Evolutionary conservation across 139 green algal genomes (phyloP), one percentile per base, ranked within the genome.

Genomic region (Picochlorum costavermella): DNA sequence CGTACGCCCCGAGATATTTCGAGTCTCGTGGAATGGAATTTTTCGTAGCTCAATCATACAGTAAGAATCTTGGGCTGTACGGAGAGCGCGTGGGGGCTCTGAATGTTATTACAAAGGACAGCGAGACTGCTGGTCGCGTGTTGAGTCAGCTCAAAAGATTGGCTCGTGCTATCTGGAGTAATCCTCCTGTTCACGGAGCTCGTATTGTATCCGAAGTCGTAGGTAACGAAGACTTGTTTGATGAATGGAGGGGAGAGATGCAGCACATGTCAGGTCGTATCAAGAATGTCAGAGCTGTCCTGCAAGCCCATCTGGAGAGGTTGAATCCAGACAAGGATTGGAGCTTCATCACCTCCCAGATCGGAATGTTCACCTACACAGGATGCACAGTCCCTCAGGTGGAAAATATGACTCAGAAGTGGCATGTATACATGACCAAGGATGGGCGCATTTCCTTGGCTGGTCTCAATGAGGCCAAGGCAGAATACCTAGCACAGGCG

Each of bases 61-160:
- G 79, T 70, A 97, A 98, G 82, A 99, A 99, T 86, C 82, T 98
- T 55, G 94, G 94, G 4, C 82, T 98, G 60, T 98, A 98, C 74
- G 90, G 72, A 13, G 92, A 99, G 88, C 86, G 94, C 13, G 82
- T 99, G 13, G 94, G 94, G 33, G 90, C 92, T 17, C 67, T 98
- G 46, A 89, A 85, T 64, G 77, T 90, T 11, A 84, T 99, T 51
- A 59, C 80, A n/a, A 63, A 37, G 6, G 74, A 83, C 60, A 63
- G 70, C 3, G 82, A 86, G 17, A 51, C 79, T 29, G 86, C 89
- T n/a, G 79, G 74, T 51, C 68, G 75, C 1, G 82, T 89, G 56
- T 70, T 95, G 62, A 86, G 67, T 62, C 94, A 99, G 81, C 57
- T 96, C 57, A 99, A 99, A 86, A 81, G 86, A 51, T 80, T 98